phyloP scores from a whole-genome alignment of 495 filamentous ascomycete species.

The Hypoxylon fragiforme region DNA sequence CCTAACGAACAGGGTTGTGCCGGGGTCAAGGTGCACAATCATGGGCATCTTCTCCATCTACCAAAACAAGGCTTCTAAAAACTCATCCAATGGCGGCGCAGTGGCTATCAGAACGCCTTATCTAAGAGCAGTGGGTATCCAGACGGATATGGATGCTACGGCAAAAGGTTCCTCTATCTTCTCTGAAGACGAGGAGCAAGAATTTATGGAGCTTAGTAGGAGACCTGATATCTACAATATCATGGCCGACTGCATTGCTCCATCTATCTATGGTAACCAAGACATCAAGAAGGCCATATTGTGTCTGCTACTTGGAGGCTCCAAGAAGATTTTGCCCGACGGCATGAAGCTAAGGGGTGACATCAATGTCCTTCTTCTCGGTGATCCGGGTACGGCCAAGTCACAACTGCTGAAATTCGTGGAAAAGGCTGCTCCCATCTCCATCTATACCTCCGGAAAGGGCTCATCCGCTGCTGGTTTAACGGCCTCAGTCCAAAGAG shows the following conservation, averaged over 20 bases:
- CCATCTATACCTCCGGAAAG: conserved; percentile 99
- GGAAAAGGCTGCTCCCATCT: conserved; percentile 93
- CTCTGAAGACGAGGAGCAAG: conserved; percentile 95
- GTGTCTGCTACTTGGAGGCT: conserved; percentile 91
- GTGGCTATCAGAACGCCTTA: conserved; percentile 97
- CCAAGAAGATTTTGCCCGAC: conserved; percentile 97
- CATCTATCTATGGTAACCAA: conserved; percentile 93
- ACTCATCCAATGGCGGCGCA: conserved; percentile 67
- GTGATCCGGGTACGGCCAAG: conserved; percentile 98
- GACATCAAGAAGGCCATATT: conserved; percentile 99
- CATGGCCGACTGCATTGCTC: conserved; percentile 91
- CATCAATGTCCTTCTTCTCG: conserved; percentile 96
- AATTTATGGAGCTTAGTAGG: conserved; percentile 91
- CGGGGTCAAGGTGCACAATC: conserved; percentile 89
- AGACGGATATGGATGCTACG: conserved; percentile 85
- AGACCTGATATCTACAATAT: conserved; percentile 88
- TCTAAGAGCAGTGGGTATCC: conserved; percentile 90
- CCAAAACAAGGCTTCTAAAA: conserved; percentile 84
- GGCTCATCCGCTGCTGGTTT: conserved; percentile 98
- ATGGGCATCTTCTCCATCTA: conserved; percentile 99
- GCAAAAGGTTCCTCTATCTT: conserved; percentile 84
- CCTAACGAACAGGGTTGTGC: conserved; percentile 92
- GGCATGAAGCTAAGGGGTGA: conserved; percentile 98
- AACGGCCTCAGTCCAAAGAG: conserved; percentile 95
- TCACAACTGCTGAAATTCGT: conserved; percentile 98